phyloP scores from a whole-genome alignment of 2,329 filamentous ascomycete species.

The Sclerotinia nivalis region DNA sequence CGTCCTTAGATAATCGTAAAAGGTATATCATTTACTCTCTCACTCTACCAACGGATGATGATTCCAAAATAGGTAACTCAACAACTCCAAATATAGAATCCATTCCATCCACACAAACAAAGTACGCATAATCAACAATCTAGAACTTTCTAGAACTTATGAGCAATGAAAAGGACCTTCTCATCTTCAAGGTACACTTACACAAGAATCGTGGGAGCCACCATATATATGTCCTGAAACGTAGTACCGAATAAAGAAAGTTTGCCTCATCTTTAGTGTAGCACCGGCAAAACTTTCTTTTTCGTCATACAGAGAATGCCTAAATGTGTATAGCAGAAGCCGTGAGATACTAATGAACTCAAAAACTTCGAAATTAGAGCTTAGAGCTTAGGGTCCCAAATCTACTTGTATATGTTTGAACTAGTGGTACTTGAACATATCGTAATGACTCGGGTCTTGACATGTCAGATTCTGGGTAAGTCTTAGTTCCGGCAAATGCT shows the following conservation, averaged over 20 bases:
- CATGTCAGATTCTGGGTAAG: neutral
- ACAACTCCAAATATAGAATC: neutral
- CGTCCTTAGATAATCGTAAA: neutral
- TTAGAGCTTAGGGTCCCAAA: neutral
- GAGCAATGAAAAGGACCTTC: neutral
- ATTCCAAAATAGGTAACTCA: neutral
- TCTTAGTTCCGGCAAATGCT: neutral
- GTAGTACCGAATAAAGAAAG: neutral
- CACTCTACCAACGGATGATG: neutral
- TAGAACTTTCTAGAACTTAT: conserved; percentile 4
- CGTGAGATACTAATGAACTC: neutral
- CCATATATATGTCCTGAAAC: neutral
- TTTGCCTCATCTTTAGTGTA: neutral
- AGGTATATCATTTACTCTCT: neutral
- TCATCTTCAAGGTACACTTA: neutral
- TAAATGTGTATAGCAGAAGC: neutral
- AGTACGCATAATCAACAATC: neutral
- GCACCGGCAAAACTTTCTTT: too few species aligned
- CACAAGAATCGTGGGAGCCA: neutral
- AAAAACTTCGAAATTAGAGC: neutral
- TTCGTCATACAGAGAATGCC: neutral
- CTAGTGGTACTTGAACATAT: neutral
- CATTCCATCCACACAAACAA: neutral
- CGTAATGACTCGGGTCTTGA: neutral
- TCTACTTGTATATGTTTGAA: neutral